phyloP scores from a whole-genome alignment of 306 rosid species.

The Alnus glutinosa region DNA sequence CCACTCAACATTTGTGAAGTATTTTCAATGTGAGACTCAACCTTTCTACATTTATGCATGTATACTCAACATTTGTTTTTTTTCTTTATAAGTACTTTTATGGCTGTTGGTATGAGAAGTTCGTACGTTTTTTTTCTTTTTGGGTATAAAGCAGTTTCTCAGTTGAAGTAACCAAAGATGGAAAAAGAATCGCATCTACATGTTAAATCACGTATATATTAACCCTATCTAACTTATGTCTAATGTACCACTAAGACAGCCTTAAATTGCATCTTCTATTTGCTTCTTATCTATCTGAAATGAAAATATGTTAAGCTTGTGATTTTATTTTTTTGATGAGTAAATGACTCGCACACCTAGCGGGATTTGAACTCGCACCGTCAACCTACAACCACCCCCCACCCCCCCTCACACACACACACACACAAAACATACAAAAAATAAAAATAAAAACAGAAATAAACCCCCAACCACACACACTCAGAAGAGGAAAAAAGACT shows the following conservation, averaged over 20 bases:
- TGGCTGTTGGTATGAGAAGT: neutral
- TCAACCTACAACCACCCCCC: too few relatives aligned
- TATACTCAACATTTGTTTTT: too few relatives aligned
- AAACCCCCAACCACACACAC: too few relatives aligned
- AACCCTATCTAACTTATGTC: neutral
- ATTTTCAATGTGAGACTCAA: too few relatives aligned
- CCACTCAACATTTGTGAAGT: too few relatives aligned
- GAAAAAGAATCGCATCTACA: neutral
- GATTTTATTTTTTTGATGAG: neutral
- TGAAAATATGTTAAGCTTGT: neutral
- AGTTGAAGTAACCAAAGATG: neutral
- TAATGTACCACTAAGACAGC: neutral
- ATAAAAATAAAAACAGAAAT: too few relatives aligned
- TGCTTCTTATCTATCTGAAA: neutral
- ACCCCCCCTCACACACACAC: too few relatives aligned
- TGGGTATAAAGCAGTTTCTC: neutral
- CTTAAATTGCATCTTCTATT: neutral
- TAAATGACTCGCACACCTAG: neutral
- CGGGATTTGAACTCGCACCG: too few relatives aligned
- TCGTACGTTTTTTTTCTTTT: neutral
- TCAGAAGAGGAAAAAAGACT: neutral
- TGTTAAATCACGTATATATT: neutral
- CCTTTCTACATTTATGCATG: too few relatives aligned
- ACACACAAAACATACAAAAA: too few relatives aligned
- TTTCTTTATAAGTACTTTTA: neutral